A percentile compares a stretch with the other conserved stretches of the same genome.
Conservation (phyloP, 2,329 filamentous ascomycete genomes). For the Graphilbum ipis-grandicollis region DNA sequence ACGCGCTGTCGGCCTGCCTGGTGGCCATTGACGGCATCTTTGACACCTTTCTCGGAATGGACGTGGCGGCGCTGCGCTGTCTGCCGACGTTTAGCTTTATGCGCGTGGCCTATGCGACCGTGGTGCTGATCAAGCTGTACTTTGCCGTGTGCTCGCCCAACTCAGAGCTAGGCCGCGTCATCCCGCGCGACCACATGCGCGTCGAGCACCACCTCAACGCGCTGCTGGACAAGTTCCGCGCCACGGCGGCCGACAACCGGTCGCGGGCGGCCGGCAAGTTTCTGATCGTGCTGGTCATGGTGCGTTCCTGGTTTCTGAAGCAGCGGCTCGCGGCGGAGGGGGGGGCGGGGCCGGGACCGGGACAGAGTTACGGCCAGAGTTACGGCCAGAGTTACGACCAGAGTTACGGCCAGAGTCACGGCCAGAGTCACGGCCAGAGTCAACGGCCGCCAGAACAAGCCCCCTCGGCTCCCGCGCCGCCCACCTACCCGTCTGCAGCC, state of each 20-base stretch:
- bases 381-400: not conserved
- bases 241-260: slow-evolving; percentile 42
- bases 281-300: slow-evolving; percentile 50
- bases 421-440: too few relatives aligned
- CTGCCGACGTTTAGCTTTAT: slow-evolving; percentile 57
- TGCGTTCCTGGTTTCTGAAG: slow-evolving; percentile 51
- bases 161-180: slow-evolving; percentile 51
- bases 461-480: not conserved
- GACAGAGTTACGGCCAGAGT: too few relatives aligned
- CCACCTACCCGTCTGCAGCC: not conserved
- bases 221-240: slow-evolving; percentile 51
- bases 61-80: slow-evolving; percentile 38
- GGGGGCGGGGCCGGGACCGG: not conserved
- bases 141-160: slow-evolving; percentile 46
- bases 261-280: slow-evolving; percentile 55
- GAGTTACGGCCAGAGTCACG: too few relatives aligned
- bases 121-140: slow-evolving; percentile 59
- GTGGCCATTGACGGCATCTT: slow-evolving; percentile 49
- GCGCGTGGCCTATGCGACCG: slow-evolving; percentile 52
- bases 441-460: too few relatives aligned
- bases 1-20: slow-evolving; percentile 49
- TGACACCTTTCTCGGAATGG: slow-evolving; percentile 45
- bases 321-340: slow-evolving; percentile 9
- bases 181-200: slow-evolving; percentile 50
- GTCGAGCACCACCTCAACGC: slow-evolving; percentile 48